Conservation (phyloP, 192 early-diverging fungal species). For the Coemansia sp. region DNA sequence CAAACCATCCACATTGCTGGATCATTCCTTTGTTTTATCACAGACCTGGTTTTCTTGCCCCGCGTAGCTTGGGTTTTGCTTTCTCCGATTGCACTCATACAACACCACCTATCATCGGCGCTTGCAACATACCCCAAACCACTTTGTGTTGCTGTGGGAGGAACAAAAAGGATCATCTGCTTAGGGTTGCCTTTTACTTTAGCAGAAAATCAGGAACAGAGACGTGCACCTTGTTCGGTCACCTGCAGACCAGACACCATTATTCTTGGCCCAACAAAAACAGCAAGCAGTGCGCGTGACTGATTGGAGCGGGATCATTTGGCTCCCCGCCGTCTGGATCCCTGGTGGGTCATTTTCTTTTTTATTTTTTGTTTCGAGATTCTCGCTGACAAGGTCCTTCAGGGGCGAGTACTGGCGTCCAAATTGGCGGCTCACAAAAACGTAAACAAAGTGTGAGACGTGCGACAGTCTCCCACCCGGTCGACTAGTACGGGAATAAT, state of each 20-base stretch:
- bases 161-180: background rate
- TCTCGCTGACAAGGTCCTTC: no score
- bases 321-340: no score
- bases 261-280: no score
- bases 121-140: background rate
- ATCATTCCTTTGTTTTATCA: background rate
- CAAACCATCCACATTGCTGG: background rate
- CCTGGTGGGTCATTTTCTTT: no score
- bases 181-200: background rate
- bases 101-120: background rate
- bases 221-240: background rate
- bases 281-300: no score
- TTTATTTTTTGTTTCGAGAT: no score
- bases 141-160: background rate
- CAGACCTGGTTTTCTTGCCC: background rate
- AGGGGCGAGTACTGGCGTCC: no score
- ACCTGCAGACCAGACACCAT: no score
- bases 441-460: slow-evolving; percentile 1
- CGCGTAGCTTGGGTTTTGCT: slow-evolving; percentile 1
- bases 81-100: background rate
- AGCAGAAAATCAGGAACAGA: background rate
- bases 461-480: no score
- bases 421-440: background rate
- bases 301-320: no score
- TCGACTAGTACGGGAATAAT: background rate